A percentile compares a stretch with the other conserved stretches of the same genome.
Evolutionary conservation across 257 asterid species (phyloP).

Genomic region (Nyctanthes arbortristis): DNA sequence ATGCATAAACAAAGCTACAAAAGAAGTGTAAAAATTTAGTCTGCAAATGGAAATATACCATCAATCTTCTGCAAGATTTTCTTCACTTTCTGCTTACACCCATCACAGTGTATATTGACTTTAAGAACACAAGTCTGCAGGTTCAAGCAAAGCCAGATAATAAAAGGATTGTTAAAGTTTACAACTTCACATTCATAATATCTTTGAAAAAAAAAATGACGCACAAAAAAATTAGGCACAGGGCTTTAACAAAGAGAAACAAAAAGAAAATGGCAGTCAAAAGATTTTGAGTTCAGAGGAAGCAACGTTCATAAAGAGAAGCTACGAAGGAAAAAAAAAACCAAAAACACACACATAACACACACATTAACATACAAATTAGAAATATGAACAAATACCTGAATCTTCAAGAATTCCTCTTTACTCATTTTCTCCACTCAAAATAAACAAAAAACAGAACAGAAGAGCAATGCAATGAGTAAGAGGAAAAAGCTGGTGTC

Average conservation of each 20-base stretch:
- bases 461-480: conserved; percentile 19
- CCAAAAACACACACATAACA: conserved; percentile 1
- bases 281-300: conserved; percentile 19
- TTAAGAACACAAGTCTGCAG: conserved; percentile 94
- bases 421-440: conserved; percentile 41
- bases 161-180: too few relatives aligned
- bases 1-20: not conserved
- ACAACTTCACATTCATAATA: conserved; percentile 36
- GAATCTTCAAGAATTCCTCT: conserved; percentile 61
- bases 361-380: conserved; percentile 20
- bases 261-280: conserved; percentile 1
- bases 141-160: conserved; percentile 59
- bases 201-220: not conserved
- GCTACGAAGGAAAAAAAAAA: conserved; percentile 14
- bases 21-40: not conserved
- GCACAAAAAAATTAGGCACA: not conserved
- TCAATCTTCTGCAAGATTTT: conserved; percentile 95
- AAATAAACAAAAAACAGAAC: conserved; percentile 18
- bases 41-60: conserved; percentile 43
- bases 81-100: conserved; percentile 90
- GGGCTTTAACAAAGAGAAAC: conserved; percentile 2
- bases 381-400: conserved; percentile 32
- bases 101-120: conserved; percentile 97
- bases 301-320: conserved; percentile 16
- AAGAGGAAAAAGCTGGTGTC: not conserved